Base-by-base conservation (phyloP, 2,329 filamentous ascomycete genomes). In the Thelonectria olida region DNA sequence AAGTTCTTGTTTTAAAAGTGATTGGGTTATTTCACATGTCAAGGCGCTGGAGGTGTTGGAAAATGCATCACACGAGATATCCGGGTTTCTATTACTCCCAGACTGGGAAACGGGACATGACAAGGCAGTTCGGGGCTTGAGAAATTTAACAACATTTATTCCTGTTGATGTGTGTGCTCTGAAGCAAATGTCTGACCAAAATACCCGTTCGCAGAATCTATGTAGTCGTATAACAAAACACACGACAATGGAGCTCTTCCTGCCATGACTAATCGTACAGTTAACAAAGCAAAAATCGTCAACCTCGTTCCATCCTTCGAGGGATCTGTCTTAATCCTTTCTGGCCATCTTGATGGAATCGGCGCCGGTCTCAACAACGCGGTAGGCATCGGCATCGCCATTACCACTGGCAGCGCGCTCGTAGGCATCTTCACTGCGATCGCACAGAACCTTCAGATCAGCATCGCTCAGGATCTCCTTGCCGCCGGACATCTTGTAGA, bases 391-490 rank as follows among this genome's bases (percentile, higher is more conserved):
- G 2, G 89, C 88, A 68, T 89, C 85, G 6, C 93, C 92, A 49
- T 92, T 77, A 0, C 94, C 94, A 72, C 88, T 90, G 61, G 95
- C 93, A 1, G 94, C 94, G 56, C 87, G 84, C 38, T 85, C 86
- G 65, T 89, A 90, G 0, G 88, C 88, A 28, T 81, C 83, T 36
- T 89, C 86, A 56, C 82, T 87, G 49, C 93, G 82, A 77, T 98
- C 94, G 44, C 92, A 92, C 53, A 99, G 75, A 3, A 92, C 88
- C 2, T 89, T 85, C 23, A 99, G 72, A 71, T 98, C 96, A 23
- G 85, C 81, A 48, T 96, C 87, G 41, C 87, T 92, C 34, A 98
- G 76, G 8, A 98, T 80, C 27, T 88, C 84, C 45, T 87, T 84
- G 0, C 87, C 88, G 0, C 85, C 86, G 0, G 83, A 84, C 15